Percentiles rank a stretch among this genome's conserved stretches.
These are phyloP conservation scores for Dysphania ambrosioides DNA, from an alignment of 148 eudicot species.

Conservation along the genomic window DNA sequence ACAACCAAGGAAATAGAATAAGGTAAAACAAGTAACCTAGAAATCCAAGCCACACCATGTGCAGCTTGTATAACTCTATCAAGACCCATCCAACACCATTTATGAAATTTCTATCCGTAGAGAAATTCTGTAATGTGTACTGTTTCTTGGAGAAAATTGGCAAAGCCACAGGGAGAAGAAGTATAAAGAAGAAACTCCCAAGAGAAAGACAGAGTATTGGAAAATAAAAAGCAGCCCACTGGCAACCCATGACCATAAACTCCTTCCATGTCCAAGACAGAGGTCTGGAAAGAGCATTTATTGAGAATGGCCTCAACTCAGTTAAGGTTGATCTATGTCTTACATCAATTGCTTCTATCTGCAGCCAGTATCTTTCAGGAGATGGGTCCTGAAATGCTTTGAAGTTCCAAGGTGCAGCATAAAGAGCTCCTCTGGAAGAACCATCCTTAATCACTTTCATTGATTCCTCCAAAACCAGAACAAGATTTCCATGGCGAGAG, in stretches of 20 bases:
- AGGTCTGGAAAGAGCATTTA: conserved; percentile 47
- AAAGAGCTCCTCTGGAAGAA: conserved; percentile 51
- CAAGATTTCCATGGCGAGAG: conserved; percentile 46
- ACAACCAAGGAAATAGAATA: conserved; percentile 72
- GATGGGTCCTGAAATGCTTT: conserved; percentile 73
- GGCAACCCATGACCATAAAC: conserved; percentile 90
- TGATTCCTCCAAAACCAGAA: conserved; percentile 51
- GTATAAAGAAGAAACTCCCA: conserved; percentile 36
- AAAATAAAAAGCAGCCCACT: conserved; percentile 69
- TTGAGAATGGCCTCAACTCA: conserved; percentile 72
- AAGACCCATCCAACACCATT: conserved; percentile 55
- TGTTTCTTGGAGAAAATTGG: conserved; percentile 38
- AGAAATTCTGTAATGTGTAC: conserved; percentile 44
- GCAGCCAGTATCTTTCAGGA: conserved; percentile 68
- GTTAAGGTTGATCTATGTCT: conserved; percentile 48
- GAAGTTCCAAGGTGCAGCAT: conserved; percentile 61
- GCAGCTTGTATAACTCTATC: conserved; percentile 48
- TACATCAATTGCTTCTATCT: conserved; percentile 73
- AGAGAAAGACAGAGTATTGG: conserved; percentile 58
- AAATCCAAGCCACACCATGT: conserved; percentile 47
- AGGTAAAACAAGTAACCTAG: conserved; percentile 64
- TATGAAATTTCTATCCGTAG: conserved; percentile 45
- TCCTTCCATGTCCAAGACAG: conserved; percentile 82
- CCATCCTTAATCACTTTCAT: conserved; percentile 45
- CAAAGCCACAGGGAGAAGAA: conserved; percentile 51